These are phyloP conservation scores for Tetrahymena borealis DNA, from an alignment of 73 alveolate species.

Conservation along the genomic window DNA sequence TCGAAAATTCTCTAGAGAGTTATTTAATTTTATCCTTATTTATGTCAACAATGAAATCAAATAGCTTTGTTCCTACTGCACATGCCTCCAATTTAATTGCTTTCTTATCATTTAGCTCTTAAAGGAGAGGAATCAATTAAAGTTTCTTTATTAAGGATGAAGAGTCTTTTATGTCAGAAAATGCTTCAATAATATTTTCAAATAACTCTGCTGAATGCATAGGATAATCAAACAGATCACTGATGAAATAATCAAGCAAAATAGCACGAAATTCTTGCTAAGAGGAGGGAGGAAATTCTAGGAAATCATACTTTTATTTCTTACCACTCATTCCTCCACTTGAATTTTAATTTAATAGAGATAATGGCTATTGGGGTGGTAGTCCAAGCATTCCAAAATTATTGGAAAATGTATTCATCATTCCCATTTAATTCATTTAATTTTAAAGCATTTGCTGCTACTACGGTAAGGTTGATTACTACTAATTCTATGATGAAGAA, in stretches of 20 bases:
- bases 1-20: conserved; percentile 20
- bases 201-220: conserved; percentile 27
- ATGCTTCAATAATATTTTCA: conserved; percentile 2
- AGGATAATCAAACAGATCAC: conserved; percentile 45
- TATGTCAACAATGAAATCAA: conserved; percentile 23
- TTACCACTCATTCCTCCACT: too few species aligned
- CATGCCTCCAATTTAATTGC: conserved; percentile 21
- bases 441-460: neutral
- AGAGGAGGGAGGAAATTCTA: conserved; percentile 29
- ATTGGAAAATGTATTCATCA: neutral
- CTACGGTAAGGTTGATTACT: neutral
- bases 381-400: neutral
- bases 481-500: neutral
- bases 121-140: conserved; percentile 21
- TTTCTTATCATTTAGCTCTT: conserved; percentile 1
- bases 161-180: conserved; percentile 20
- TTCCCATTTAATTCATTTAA: neutral
- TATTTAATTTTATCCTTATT: conserved; percentile 20
- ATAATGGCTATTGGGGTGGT: neutral
- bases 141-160: conserved; percentile 31
- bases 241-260: conserved; percentile 22
- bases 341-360: neutral
- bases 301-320: conserved; percentile 11
- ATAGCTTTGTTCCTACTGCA: conserved; percentile 34
- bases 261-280: conserved; percentile 38